Base-by-base conservation (phyloP, 805 yeast genomes). In the Candida stauntonica region DNA sequence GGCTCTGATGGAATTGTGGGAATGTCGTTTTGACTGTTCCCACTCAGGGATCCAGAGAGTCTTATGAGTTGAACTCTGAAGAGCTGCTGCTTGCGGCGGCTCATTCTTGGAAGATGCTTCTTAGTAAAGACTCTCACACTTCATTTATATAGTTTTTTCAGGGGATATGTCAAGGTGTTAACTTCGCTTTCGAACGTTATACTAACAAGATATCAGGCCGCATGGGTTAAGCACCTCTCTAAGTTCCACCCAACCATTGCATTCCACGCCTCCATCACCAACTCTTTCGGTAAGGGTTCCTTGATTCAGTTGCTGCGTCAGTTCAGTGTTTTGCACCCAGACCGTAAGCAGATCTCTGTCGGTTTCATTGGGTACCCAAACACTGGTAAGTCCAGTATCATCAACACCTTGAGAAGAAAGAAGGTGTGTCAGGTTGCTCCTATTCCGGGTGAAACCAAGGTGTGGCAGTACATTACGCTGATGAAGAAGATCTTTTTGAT, bases 301-400 rank as follows among this genome's bases (percentile, higher is more conserved):
- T 71, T 91, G 56, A 91, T 91, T 58, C 97, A 93, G 65, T 71
- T 91, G 43, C 68, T 91, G 52, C 80, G 99, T 62, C 99, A 91
- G 67, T 93, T 89, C 55, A 84, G 96, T 4, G 74, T 86, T 26
- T 69, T 91, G 48, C 98, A 91, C 60, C 72, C 83, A 39, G 99
- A 91, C 60, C 81, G 97, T 65, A 84, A 88, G 60, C 99, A 91
- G 63, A 88, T 91, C 38, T 88, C 97, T 16, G 96, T 91, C 42
- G 99, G 99, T 3, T 86, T 91, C 55, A 89, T 91, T 58, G 99
- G 99, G 13, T 91, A 93, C 61, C 99, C 99, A 50, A 91, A 91
- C 60, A 84, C 96, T n/a, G 99, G 99, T 50, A 91, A 91, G 61
- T 91, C 98, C 1, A 86, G 96, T 29, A 87, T 91, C 50, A 91